Evolutionary conservation across 306 rosid species (phyloP).

Genomic region (Cucumis hystrix): DNA sequence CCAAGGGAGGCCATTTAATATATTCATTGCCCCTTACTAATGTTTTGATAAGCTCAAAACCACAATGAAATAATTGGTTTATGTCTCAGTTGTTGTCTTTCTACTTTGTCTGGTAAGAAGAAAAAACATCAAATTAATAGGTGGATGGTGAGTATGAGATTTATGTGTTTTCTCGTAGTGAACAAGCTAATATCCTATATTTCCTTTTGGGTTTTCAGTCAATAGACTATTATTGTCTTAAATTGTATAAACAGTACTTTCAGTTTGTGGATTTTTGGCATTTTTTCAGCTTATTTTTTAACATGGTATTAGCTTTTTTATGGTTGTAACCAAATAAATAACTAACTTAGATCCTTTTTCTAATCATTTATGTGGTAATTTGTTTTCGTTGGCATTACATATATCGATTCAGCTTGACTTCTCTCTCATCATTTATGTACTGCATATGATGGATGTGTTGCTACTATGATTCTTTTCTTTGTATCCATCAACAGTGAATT

Average conservation of each 20-base stretch:
- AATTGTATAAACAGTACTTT: background rate
- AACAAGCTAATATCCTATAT: background rate
- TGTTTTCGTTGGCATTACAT: background rate
- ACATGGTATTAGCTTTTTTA: background rate
- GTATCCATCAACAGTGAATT: background rate
- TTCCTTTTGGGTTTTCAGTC: background rate
- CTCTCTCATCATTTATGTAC: background rate
- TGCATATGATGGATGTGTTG: background rate
- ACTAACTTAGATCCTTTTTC: background rate
- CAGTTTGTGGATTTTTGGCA: background rate
- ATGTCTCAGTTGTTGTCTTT: background rate
- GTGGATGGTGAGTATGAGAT: background rate
- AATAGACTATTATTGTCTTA: background rate
- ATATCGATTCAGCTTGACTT: background rate
- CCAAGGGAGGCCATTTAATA: conserved; percentile 68
- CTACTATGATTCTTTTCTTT: background rate
- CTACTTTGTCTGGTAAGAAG: background rate
- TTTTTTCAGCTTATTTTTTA: background rate
- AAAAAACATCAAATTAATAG: background rate
- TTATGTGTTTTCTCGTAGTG: background rate
- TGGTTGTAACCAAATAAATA: background rate
- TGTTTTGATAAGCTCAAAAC: background rate
- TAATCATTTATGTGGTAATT: background rate
- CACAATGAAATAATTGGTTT: background rate
- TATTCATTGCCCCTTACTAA: conserved; percentile 12